Conservation (phyloP, 331 rosid species). For the Pyrus hybrid region DNA sequence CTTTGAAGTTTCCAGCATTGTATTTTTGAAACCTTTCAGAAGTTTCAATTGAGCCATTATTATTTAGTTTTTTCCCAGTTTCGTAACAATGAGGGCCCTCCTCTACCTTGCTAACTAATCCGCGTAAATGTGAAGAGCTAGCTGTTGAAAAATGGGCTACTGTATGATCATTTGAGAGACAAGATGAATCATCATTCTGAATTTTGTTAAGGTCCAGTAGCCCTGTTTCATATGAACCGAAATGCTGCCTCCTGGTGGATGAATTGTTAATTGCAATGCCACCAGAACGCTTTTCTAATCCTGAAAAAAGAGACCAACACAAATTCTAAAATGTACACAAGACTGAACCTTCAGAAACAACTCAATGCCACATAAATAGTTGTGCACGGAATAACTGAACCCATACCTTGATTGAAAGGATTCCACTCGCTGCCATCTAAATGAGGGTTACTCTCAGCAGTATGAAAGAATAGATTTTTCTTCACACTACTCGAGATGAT, state of each 20-base stretch:
- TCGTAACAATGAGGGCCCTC: constrained; percentile 7
- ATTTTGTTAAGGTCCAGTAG: constrained; percentile 45
- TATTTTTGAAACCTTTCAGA: constrained; percentile 16
- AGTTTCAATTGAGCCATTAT: constrained; percentile 16
- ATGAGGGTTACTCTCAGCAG: neutral
- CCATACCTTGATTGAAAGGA: constrained; percentile 13
- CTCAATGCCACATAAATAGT: neutral
- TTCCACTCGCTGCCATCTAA: neutral
- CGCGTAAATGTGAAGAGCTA: constrained; percentile 19
- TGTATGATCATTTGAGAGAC: constrained; percentile 33
- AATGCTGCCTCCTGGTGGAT: constrained; percentile 6
- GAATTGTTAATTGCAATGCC: constrained; percentile 4
- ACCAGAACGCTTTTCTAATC: constrained; percentile 10
- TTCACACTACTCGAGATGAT: constrained; percentile 10
- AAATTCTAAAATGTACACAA: neutral
- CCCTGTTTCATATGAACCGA: constrained; percentile 14
- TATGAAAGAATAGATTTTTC: neutral
- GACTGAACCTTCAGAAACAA: neutral
- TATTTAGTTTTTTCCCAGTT: constrained; percentile 6
- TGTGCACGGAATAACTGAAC: neutral
- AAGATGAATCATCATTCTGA: constrained; percentile 26
- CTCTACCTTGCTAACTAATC: constrained; percentile 16
- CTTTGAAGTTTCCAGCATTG: constrained; percentile 16
- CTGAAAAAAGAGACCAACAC: constrained; percentile 13
- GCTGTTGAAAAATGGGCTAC: constrained; percentile 29